Conservation (phyloP, 2,329 filamentous ascomycete genomes). For the Fonsecaea pedrosoi region DNA sequence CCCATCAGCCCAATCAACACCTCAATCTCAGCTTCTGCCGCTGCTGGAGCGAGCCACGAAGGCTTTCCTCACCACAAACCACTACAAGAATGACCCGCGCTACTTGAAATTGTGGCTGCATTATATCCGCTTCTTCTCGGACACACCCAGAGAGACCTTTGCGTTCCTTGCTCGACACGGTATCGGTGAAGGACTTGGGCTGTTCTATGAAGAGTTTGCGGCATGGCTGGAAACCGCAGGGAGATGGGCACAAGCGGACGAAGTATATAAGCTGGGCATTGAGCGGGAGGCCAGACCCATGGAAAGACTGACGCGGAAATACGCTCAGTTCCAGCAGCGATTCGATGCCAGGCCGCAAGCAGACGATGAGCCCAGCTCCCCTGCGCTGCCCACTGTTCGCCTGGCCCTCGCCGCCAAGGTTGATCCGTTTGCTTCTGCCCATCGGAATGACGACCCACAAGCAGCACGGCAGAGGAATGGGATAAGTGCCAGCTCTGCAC, state of each 20-base stretch:
- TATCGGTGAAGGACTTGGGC: conserved; percentile 83
- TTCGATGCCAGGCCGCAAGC: conserved; percentile 70
- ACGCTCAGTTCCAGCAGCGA: conserved; percentile 85
- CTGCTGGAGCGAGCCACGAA: conserved; percentile 93
- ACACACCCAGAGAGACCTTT: conserved; percentile 90
- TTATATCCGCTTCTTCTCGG: conserved; percentile 91
- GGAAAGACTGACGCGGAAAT: conserved; percentile 84
- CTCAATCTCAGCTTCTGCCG: conserved; percentile 85
- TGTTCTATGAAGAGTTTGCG: conserved; percentile 97
- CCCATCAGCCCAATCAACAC: conserved; percentile 88
- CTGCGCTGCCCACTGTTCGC: conserved; percentile 81
- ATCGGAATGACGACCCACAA: conserved; percentile 69
- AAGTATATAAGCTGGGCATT: conserved; percentile 89
- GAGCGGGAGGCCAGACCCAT: conserved; percentile 84
- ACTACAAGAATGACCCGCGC: conserved; percentile 94
- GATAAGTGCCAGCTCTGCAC: conserved; percentile 46
- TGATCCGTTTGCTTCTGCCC: conserved; percentile 73
- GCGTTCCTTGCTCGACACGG: conserved; percentile 86
- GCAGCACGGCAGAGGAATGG: conserved; percentile 61
- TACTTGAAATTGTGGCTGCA: conserved; percentile 94
- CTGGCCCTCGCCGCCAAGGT: conserved; percentile 84
- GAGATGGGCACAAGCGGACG: conserved; percentile 88
- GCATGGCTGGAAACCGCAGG: conserved; percentile 86
- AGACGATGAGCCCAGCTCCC: conserved; percentile 74
- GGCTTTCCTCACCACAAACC: conserved; percentile 78